Percentiles rank a stretch among this genome's conserved stretches.
Conservation (phyloP, 371 early-diverging fungal species). For the Haplosporangium sp. region DNA sequence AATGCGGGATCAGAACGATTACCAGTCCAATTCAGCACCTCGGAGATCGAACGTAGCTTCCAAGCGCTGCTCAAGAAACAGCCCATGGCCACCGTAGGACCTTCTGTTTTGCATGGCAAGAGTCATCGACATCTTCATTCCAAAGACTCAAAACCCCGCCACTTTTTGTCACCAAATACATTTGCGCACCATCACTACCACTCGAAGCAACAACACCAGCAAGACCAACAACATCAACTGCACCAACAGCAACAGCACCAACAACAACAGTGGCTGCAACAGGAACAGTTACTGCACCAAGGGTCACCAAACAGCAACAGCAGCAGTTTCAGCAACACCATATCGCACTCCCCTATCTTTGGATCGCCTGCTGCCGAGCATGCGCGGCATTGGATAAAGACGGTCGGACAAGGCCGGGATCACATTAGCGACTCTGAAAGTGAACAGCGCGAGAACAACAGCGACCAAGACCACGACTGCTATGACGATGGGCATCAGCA, state of each 20-base stretch:
- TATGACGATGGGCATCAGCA: constrained; percentile 34
- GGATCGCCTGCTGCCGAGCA: constrained; percentile 47
- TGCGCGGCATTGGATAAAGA: constrained; percentile 31
- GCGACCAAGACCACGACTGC: constrained; percentile 29
- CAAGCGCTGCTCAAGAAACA: constrained; percentile 44
- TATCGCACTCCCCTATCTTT: constrained; percentile 45
- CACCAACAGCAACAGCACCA: constrained; percentile 1
- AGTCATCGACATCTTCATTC: constrained; percentile 6
- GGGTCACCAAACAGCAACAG: too few relatives aligned
- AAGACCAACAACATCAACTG: neutral
- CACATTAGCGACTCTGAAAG: constrained; percentile 38
- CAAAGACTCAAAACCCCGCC: constrained; percentile 17
- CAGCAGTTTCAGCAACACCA: neutral
- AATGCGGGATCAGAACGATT: constrained; percentile 7
- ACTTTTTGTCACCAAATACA: constrained; percentile 2
- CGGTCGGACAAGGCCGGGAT: constrained; percentile 27
- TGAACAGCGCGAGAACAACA: constrained; percentile 28
- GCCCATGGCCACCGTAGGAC: constrained; percentile 30
- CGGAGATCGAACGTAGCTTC: constrained; percentile 38
- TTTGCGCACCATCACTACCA: constrained; percentile 2
- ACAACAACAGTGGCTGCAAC: neutral
- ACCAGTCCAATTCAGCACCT: constrained; percentile 30
- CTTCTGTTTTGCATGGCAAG: constrained; percentile 23
- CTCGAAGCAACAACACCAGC: neutral
- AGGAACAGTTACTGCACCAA: neutral